Conservation (phyloP, 495 filamentous ascomycete genomes). For the Apodospora peruviana region DNA sequence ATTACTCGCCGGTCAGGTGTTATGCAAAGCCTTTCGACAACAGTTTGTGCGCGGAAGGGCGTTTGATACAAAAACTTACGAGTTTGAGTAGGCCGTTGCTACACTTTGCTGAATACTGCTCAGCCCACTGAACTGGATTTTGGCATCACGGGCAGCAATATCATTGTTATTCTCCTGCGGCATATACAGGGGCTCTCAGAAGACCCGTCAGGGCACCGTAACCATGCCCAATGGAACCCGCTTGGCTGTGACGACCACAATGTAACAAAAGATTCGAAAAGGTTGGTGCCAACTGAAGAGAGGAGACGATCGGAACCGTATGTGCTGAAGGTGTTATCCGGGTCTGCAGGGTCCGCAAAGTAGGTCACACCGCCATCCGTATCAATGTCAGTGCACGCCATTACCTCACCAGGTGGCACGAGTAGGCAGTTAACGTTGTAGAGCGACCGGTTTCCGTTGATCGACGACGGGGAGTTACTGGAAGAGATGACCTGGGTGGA, state of each 20-base stretch:
- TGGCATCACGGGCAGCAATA: no score
- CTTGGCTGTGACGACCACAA: background rate
- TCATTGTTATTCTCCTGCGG: no score
- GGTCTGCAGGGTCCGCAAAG: constrained; percentile 1
- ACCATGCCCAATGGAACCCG: no score
- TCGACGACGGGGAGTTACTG: background rate
- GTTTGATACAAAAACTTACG: no score
- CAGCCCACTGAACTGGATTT: no score
- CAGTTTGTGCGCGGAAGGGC: no score
- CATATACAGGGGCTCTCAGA: no score
- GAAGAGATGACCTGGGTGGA: background rate
- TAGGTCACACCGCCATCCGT: background rate
- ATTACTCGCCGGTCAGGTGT: no score
- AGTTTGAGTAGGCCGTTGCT: no score
- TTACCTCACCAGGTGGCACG: background rate
- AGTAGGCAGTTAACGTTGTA: constrained; percentile 2
- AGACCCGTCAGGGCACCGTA: no score
- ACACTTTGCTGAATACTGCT: no score
- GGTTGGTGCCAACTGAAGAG: background rate
- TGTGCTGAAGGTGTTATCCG: background rate
- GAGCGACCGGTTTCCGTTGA: constrained; percentile 1
- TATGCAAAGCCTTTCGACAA: no score
- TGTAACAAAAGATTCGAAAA: background rate
- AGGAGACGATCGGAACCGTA: background rate
- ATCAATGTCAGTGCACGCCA: background rate